Conservation (phyloP, 208 protist genomes). For the Wallacemonas collosoma region DNA sequence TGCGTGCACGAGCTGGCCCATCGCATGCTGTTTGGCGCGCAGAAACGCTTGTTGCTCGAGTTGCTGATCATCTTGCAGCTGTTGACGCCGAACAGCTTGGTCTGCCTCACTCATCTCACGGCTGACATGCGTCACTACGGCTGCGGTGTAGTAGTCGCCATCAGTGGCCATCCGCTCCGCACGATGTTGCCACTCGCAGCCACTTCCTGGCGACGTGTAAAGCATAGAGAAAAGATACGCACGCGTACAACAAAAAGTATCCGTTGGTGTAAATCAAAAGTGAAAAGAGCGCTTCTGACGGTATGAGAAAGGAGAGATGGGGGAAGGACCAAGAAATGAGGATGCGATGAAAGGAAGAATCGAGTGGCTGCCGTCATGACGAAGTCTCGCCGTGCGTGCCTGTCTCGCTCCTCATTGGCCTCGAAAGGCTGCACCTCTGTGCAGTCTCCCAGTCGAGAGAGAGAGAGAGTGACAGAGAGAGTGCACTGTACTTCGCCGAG, state of each 20-base stretch:
- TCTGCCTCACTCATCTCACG: constrained; percentile 16
- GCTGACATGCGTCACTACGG: constrained; percentile 22
- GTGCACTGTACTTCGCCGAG: too few relatives aligned
- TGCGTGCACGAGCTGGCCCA: constrained; percentile 7
- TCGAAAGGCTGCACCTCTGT: too few relatives aligned
- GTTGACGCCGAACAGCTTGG: constrained; percentile 15
- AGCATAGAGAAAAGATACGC: neutral
- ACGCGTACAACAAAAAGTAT: neutral
- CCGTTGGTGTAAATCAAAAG: neutral
- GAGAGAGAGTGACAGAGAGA: too few relatives aligned
- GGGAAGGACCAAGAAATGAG: too few relatives aligned
- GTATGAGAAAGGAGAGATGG: too few relatives aligned
- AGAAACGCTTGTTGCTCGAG: constrained; percentile 55
- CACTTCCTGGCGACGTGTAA: neutral
- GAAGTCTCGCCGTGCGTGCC: too few relatives aligned
- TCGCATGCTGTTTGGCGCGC: constrained; percentile 29
- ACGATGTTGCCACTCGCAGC: neutral
- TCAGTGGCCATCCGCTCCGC: constrained; percentile 23
- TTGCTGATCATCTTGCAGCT: constrained; percentile 55
- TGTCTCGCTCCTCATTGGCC: too few relatives aligned
- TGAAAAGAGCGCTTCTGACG: too few relatives aligned
- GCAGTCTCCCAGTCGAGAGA: too few relatives aligned
- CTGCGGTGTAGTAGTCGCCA: constrained; percentile 37
- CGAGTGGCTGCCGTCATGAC: too few relatives aligned
- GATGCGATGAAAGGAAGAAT: too few relatives aligned